Base-by-base conservation (phyloP, 2,329 filamentous ascomycete genomes). In the Amphichorda felina region DNA sequence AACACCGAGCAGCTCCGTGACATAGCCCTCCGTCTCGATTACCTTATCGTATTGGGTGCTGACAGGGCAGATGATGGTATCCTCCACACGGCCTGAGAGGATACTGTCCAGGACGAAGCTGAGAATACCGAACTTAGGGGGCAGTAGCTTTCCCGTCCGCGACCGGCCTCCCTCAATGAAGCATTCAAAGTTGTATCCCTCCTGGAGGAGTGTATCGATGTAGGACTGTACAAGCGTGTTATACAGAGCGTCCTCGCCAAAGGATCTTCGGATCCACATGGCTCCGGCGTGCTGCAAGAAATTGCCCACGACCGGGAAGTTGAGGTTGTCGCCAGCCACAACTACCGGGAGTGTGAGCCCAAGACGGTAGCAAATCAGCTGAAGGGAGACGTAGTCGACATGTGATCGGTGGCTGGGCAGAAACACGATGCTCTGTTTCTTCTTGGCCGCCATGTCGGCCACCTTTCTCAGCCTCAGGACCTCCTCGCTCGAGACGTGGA, bases 31-130 rank as follows among this genome's bases (percentile, higher is more conserved):
- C 1, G 93, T 94, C 57, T 98, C 91, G 40, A 98, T 93, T 38
- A 98, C 91, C 53, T 96, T 98, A 66, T 98, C 91, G 53, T 98
- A 98, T 54, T 98, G 91, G 1, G 88, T 95, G 55, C 84, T 93
- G 31, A 98, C 91, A 0, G 91, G 91, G 47, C 89, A 94, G 35
- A 98, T 86, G 29, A 95, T 83, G 22, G 86, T 80, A 56, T 98
- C 91, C 32, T 93, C 69, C 1, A 94, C 87, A 6, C 88, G 73
- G 1, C 88, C 87, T 0, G 85, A 93, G 5, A 95, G 63, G 11
- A 98, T 69, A 45, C 86, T 93, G 46, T 98, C 91, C 14, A 98
- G 63, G 27, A 96, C 73, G 48, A 95, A 98, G 49, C 77, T 84
- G 19, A 98, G 63, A 40, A 98, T 95, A 8, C 91, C 91, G 45